Percentiles rank a stretch among this genome's conserved stretches.
These are phyloP conservation scores for Nephelium lappaceum DNA, from an alignment of 345 rosid genomes.

Conservation along the genomic window DNA sequence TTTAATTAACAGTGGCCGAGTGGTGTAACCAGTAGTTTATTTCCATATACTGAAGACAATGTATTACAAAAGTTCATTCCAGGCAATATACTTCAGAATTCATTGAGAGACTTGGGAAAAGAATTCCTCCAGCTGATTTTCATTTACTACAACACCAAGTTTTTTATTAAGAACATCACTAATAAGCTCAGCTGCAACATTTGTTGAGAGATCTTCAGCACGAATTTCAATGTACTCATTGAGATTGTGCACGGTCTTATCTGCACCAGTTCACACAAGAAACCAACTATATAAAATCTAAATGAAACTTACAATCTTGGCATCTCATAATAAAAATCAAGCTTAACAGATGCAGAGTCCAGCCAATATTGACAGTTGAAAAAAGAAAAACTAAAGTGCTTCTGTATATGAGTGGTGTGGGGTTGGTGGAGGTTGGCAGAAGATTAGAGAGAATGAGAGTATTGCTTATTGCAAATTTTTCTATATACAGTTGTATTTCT, in stretches of 20 bases:
- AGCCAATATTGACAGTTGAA: too few species aligned
- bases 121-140: constrained; percentile 60
- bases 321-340: too few species aligned
- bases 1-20: not conserved
- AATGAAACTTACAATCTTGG: too few species aligned
- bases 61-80: not conserved
- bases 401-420: not conserved
- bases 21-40: too few species aligned
- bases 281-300: not conserved
- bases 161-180: constrained; percentile 44
- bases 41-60: not conserved
- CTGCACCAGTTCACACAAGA: constrained; percentile 36
- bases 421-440: not conserved
- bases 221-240: constrained; percentile 70
- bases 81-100: not conserved
- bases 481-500: not conserved
- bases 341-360: too few species aligned
- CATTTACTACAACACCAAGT: constrained; percentile 59
- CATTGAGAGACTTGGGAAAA: constrained; percentile 41
- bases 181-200: constrained; percentile 31
- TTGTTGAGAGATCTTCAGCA: constrained; percentile 36
- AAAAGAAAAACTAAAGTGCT: not conserved
- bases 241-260: constrained; percentile 67
- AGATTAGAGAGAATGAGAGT: not conserved
- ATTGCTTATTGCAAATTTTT: not conserved